Conservation (phyloP, 2,329 filamentous ascomycete species). For the Colletotrichum endophyticum region DNA sequence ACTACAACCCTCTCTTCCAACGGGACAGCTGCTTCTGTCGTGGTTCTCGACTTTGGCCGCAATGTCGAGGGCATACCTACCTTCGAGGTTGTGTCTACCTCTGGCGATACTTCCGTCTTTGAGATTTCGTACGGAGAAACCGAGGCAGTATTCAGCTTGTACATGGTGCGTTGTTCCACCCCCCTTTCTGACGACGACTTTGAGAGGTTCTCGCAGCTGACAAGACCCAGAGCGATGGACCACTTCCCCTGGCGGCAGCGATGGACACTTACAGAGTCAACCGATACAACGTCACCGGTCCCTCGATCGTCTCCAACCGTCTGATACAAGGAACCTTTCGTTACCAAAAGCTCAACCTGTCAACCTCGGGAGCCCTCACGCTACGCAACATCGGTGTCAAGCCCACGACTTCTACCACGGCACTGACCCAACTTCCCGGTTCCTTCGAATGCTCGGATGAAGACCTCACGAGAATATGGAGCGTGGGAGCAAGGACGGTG, state of each 20-base stretch:
- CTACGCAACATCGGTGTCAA: constrained; percentile 32
- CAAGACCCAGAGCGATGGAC: constrained; percentile 28
- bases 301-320: constrained; percentile 29
- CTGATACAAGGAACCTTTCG: constrained; percentile 39
- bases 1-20: not conserved
- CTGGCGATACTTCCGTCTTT: not conserved
- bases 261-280: constrained; percentile 41
- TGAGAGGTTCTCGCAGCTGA: not conserved
- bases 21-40: not conserved
- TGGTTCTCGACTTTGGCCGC: not conserved
- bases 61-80: constrained; percentile 2
- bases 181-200: not conserved
- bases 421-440: constrained; percentile 28
- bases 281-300: constrained; percentile 34
- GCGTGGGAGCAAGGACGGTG: constrained; percentile 32
- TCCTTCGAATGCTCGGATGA: constrained; percentile 32
- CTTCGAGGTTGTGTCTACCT: not conserved
- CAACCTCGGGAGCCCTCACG: constrained; percentile 29
- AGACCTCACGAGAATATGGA: constrained; percentile 32
- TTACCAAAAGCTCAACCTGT: constrained; percentile 41
- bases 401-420: constrained; percentile 24
- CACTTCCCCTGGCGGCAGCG: constrained; percentile 35
- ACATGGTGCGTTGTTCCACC: not conserved
- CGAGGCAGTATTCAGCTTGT: not conserved
- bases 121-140: constrained; percentile 1